Evolutionary conservation across 2,329 filamentous ascomycete species (phyloP).

Genomic region (Trichophyton mentagrophytes): DNA sequence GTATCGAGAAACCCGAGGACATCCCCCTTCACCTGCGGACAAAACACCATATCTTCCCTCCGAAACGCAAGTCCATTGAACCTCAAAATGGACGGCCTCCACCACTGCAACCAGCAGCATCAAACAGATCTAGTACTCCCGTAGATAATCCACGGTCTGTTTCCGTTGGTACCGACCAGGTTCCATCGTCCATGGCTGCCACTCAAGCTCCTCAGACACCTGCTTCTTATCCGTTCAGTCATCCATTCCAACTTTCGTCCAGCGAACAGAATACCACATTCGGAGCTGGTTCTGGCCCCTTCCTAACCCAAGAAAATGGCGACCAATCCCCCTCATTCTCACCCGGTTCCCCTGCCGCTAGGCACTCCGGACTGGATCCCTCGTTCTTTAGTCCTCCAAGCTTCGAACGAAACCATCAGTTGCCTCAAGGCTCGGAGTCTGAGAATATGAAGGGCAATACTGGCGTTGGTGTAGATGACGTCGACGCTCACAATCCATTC

Average conservation of each 20-base stretch:
- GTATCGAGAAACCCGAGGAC: conserved; percentile 81
- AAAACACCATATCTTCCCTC: conserved; percentile 53
- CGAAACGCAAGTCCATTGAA: conserved; percentile 57
- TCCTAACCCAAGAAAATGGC: conserved; percentile 24
- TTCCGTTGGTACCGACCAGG: conserved; percentile 22
- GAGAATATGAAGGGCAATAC: conserved; percentile 18
- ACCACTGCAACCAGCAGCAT: conserved; percentile 22
- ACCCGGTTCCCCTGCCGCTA: conserved; percentile 28
- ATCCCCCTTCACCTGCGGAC: conserved; percentile 70
- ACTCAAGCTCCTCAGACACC: conserved; percentile 18
- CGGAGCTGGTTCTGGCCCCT: conserved; percentile 24
- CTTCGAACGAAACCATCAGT: conserved; percentile 24
- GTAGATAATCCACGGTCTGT: conserved; percentile 21
- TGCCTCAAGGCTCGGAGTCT: conserved; percentile 11
- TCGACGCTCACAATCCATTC: conserved; percentile 23
- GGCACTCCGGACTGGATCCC: conserved; percentile 24
- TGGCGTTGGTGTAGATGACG: conserved; percentile 20
- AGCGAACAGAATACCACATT: conserved; percentile 28
- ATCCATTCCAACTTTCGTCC: conserved; percentile 27
- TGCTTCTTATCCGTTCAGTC: conserved; percentile 27
- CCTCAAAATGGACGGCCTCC: conserved; percentile 20
- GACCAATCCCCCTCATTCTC: conserved; percentile 28
- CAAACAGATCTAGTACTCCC: conserved; percentile 17
- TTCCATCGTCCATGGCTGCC: conserved; percentile 17
- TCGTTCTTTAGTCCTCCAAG: conserved; percentile 32